Conservation (phyloP, 164 flowering plant species). For the Berberis thunbergii region DNA sequence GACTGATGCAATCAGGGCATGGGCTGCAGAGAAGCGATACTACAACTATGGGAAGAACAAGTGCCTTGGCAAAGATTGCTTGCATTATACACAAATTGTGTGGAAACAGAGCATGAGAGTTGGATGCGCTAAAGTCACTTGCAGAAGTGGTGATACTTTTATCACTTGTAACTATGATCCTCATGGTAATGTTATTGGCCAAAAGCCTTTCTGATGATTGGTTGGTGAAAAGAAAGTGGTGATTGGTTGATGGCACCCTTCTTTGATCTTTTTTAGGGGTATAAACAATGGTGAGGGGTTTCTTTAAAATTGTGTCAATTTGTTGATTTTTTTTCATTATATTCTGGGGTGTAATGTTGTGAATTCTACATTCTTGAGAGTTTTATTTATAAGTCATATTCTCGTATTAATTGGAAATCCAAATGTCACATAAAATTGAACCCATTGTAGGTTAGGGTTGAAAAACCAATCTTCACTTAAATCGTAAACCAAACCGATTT, state of each 20-base stretch:
- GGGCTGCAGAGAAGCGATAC: conserved; percentile 8
- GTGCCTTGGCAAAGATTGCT: not conserved
- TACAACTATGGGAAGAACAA: conserved; percentile 1
- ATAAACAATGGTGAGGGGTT: too few species aligned
- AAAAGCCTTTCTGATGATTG: conserved; percentile 1
- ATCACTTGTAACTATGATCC: conserved; percentile 7
- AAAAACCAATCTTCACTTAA: too few species aligned
- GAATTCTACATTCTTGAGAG: too few species aligned
- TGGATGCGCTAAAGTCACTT: conserved; percentile 1
- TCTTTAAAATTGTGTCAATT: too few species aligned
- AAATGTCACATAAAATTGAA: too few species aligned
- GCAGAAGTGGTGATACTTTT: conserved; percentile 1
- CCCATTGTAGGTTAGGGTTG: too few species aligned
- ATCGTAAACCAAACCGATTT: too few species aligned
- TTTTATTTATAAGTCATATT: too few species aligned
- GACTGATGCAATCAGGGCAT: conserved; percentile 12
- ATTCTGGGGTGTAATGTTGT: too few species aligned
- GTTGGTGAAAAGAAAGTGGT: not conserved
- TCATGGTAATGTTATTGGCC: conserved; percentile 1
- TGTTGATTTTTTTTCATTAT: too few species aligned
- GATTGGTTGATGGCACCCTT: not conserved
- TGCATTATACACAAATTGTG: conserved; percentile 7
- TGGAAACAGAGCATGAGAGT: conserved; percentile 3
- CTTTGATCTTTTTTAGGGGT: too few species aligned
- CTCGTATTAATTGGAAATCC: too few species aligned